phyloP scores from a whole-genome alignment of 176 grass and related monocot species.

The Themeda triandra region DNA sequence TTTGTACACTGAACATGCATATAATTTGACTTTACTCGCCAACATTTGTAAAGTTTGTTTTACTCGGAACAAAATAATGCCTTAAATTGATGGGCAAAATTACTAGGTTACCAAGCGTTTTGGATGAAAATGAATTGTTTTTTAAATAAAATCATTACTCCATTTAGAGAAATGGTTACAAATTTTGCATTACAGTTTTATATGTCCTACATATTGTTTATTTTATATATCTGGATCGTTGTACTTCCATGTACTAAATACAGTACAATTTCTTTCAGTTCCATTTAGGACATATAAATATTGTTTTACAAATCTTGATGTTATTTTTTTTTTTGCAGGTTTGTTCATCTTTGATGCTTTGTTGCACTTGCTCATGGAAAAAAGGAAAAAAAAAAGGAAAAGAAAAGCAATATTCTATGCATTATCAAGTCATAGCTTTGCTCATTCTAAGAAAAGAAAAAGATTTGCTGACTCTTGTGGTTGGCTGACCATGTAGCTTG shows the following conservation, averaged over 20 bases:
- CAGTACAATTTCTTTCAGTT: neutral
- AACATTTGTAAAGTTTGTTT: neutral
- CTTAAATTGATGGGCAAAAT: neutral
- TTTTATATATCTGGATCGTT: neutral
- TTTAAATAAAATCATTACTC: neutral
- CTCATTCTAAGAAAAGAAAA: neutral
- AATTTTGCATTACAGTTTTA: neutral
- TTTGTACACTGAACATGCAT: neutral
- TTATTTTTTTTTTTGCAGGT: conserved; percentile 20
- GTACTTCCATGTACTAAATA: neutral
- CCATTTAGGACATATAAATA: too few species aligned
- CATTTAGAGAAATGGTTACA: neutral
- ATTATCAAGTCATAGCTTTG: neutral
- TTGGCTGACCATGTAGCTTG: conserved; percentile 8
- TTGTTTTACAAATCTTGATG: conserved; percentile 8
- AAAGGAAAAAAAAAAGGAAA: neutral
- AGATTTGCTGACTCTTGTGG: neutral
- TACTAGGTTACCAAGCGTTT: neutral
- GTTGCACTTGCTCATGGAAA: neutral
- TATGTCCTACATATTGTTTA: neutral
- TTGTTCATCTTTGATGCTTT: neutral
- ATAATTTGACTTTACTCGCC: neutral
- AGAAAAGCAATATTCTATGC: neutral
- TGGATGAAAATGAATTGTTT: neutral
- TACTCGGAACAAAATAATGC: neutral